Evolutionary conservation across 2,329 filamentous ascomycete genomes (phyloP), one percentile per base, ranked within the genome.

Genomic region (Aspergillus hortae): DNA sequence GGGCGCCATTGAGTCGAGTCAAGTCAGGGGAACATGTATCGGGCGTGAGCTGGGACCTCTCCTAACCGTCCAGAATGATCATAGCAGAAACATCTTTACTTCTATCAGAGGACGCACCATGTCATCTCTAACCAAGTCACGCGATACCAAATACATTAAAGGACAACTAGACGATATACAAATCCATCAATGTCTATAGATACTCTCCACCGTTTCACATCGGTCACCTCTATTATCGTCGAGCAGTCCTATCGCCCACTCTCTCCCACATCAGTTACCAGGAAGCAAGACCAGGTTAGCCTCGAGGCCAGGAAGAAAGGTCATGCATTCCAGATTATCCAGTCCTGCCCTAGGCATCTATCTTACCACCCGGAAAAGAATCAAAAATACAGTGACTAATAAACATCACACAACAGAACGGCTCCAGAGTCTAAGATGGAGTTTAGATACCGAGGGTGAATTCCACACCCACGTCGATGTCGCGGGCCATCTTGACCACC

Each of bases 401-500:
- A 36, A 46, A 23, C 32, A 48, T 30, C 32, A 48, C 35, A 45
- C 23, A 21, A 46, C n/a, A 4, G 40, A 23, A 42, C 15, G 12
- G 40, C 17, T 23, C 19, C 17, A 4, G 19, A 17, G 4, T 45
- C 44, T 44, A 52, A 53, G 38, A 36, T 25, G 44, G 49, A 54
- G 48, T 54, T 76, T 89, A 97, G 80, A 96, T 96, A 78, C 91
- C 92, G 70, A 96, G 83, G 64, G 86, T 89, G 78, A 95, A 96
- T 78, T 95, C 90, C 66, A 97, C 92, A 66, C 92, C 92, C 61
- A 97, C 92, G 69, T 97, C 94, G 68, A 96, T 96, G 66, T 96
- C 92, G 67, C 92, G 89, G 66, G 94, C 90, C 86, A 96, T 89
- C 87, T 97, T 97, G 67, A 99, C 94, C 63, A 99, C 89, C 85